These are phyloP conservation scores for Claviceps cyperi DNA, from an alignment of 2,329 filamentous ascomycete species.

Conservation along the genomic window DNA sequence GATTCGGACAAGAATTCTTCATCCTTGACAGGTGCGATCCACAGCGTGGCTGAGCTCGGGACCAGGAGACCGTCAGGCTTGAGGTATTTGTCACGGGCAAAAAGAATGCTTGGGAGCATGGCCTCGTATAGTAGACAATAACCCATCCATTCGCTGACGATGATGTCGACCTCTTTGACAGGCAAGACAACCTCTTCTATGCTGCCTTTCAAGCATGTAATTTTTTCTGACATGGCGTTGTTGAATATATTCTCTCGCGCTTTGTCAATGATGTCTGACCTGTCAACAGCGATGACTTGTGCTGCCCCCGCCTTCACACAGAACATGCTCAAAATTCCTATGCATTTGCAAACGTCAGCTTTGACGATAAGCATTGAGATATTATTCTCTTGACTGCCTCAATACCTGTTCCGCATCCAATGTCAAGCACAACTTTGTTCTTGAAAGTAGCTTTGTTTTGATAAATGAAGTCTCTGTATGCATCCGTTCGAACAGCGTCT, in stretches of 20 bases:
- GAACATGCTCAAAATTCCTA: conserved; percentile 84
- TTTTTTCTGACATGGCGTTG: conserved; percentile 59
- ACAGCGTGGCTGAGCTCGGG: conserved; percentile 71
- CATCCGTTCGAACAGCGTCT: conserved; percentile 73
- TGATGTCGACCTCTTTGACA: conserved; percentile 75
- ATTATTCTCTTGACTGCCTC: neutral
- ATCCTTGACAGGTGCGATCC: conserved; percentile 68
- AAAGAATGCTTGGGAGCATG: conserved; percentile 88
- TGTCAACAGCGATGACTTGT: conserved; percentile 81
- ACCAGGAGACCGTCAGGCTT: conserved; percentile 68
- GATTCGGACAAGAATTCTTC: conserved; percentile 63
- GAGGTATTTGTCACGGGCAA: conserved; percentile 76
- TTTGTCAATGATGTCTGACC: conserved; percentile 78
- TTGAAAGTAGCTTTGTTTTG: conserved; percentile 77
- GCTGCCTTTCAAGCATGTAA: conserved; percentile 70
- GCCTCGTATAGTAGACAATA: conserved; percentile 88
- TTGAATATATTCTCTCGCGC: conserved; percentile 72
- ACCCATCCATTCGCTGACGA: conserved; percentile 97
- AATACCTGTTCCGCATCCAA: conserved; percentile 64
- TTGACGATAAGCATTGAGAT: neutral
- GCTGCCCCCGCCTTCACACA: conserved; percentile 80
- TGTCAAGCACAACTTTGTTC: conserved; percentile 77
- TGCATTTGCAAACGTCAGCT: conserved; percentile 11
- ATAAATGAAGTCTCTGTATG: conserved; percentile 92
- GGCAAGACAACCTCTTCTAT: conserved; percentile 76